Evolutionary conservation across 305 asterid species (phyloP).

Genomic region (Fraxinus ornus): DNA sequence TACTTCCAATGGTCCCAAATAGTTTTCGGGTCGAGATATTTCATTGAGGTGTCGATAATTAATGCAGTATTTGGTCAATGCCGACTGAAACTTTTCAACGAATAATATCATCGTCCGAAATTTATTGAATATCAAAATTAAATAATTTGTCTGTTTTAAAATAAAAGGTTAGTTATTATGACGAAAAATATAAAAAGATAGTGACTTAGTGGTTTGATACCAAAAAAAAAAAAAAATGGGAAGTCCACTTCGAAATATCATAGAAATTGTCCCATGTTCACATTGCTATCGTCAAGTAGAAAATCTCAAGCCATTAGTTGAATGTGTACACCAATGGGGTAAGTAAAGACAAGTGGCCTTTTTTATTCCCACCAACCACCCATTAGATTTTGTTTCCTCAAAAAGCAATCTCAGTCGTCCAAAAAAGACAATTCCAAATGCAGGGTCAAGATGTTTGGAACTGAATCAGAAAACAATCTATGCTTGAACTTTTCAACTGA

Average conservation of each 20-base stretch:
- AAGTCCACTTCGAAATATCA: not conserved
- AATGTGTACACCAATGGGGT: not conserved
- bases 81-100: too few species aligned
- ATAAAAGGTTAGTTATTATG: not conserved
- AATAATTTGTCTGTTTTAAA: too few species aligned
- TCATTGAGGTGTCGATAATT: too few species aligned
- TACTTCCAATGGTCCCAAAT: too few species aligned
- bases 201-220: not conserved
- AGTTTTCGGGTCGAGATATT: too few species aligned
- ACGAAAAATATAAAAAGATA: not conserved
- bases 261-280: not conserved
- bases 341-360: not conserved
- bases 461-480: slow-evolving; percentile 15
- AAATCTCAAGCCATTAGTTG: not conserved
- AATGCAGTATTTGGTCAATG: too few species aligned
- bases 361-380: not conserved
- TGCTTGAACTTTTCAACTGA: too few species aligned
- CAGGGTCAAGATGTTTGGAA: not conserved
- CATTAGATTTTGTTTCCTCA: not conserved
- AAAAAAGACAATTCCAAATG: not conserved
- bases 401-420: slow-evolving; percentile 14
- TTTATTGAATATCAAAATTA: too few species aligned
- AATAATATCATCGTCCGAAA: too few species aligned
- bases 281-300: not conserved
- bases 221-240: not conserved